These are phyloP conservation scores for Monosporozyma servazzii DNA, from an alignment of 805 yeast genomes.

Conservation along the genomic window DNA sequence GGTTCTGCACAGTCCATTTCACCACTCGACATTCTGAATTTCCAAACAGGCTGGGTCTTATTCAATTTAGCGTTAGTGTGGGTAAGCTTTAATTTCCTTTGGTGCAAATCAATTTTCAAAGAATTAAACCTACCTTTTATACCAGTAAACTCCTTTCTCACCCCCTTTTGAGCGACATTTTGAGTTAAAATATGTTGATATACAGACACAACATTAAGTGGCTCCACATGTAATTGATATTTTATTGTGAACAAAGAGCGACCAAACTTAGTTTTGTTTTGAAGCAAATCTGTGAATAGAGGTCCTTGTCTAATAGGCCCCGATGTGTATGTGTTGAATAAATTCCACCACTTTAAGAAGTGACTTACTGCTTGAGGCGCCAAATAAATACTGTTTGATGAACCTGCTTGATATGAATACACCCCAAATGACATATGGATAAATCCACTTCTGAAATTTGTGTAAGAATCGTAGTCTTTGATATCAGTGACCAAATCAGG, in stretches of 20 bases:
- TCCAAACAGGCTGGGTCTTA: conserved; percentile 37
- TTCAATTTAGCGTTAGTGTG: conserved; percentile 38
- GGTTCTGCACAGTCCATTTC: conserved; percentile 61
- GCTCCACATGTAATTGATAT: conserved; percentile 57
- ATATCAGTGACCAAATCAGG: conserved; percentile 39
- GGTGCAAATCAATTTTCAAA: conserved; percentile 55
- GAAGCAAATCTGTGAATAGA: conserved; percentile 44
- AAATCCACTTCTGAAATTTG: conserved; percentile 53
- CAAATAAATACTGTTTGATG: conserved; percentile 61
- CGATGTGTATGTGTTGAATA: conserved; percentile 66
- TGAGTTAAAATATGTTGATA: conserved; percentile 48
- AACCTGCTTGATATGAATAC: conserved; percentile 27
- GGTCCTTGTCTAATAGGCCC: conserved; percentile 70
- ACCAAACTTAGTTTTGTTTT: conserved; percentile 51
- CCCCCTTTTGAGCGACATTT: conserved; percentile 34
- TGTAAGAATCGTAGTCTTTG: conserved; percentile 48
- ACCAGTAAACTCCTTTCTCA: conserved; percentile 45
- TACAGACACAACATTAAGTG: conserved; percentile 63
- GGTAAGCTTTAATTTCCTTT: conserved; percentile 36
- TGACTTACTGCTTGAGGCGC: conserved; percentile 62
- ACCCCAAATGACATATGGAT: conserved; percentile 44
- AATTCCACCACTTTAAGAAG: conserved; percentile 73
- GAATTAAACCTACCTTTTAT: conserved; percentile 46
- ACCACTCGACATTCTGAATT: conserved; percentile 54
- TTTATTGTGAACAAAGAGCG: conserved; percentile 63